Percentiles rank a stretch among this genome's conserved stretches.
Evolutionary conservation across 2,329 filamentous ascomycete species (phyloP).

Genomic region (Tolypocladium guangdongense): DNA sequence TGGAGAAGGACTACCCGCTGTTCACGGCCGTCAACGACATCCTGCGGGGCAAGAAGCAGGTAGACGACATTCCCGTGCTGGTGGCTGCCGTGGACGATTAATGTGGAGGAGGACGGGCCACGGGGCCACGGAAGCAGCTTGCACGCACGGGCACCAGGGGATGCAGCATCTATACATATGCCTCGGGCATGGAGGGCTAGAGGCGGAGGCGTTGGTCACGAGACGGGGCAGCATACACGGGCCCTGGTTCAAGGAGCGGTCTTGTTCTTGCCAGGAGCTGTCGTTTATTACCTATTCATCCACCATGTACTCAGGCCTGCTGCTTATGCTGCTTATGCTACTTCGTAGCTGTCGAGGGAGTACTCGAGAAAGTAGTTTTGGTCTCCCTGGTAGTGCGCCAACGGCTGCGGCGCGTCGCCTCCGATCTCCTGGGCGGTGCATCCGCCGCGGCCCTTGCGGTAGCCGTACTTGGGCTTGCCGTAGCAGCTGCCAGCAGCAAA

Average conservation of each 20-base stretch:
- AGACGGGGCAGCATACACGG: background rate
- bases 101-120: background rate
- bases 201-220: background rate
- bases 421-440: conserved; percentile 3
- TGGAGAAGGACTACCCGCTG: conserved; percentile 78
- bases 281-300: background rate
- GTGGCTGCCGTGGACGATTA: conserved; percentile 26
- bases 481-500: conserved; percentile 1
- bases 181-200: background rate
- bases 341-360: conserved; percentile 3
- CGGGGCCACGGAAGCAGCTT: background rate
- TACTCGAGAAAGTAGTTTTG: conserved; percentile 4
- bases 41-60: conserved; percentile 61
- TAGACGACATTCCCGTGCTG: conserved; percentile 70
- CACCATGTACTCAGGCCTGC: no score
- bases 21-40: conserved; percentile 84
- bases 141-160: background rate
- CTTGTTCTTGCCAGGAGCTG: background rate
- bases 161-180: background rate
- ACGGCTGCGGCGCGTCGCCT: conserved; percentile 2
- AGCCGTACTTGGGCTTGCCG: background rate
- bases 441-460: background rate
- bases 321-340: conserved; percentile 1
- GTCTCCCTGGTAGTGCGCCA: conserved; percentile 4
- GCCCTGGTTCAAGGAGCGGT: background rate